Evolutionary conservation across 192 early-diverging fungal genomes (phyloP).

Genomic region (Gorgonomyces haynaldii): DNA sequence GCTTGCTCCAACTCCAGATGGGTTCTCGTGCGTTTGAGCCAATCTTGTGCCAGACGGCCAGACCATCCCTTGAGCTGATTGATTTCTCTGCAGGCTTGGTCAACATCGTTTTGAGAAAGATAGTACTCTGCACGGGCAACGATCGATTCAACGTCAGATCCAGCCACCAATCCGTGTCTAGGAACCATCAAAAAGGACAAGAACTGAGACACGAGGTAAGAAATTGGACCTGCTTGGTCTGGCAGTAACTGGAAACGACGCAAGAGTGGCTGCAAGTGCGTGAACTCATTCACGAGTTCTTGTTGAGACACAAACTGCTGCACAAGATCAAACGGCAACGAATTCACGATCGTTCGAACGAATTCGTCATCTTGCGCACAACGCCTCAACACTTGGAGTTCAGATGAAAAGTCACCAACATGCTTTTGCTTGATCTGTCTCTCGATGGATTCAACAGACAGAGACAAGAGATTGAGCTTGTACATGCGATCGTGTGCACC

Average conservation of each 20-base stretch:
- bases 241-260: conserved; percentile 74
- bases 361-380: conserved; percentile 44
- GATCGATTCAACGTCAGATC: conserved; percentile 75
- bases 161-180: conserved; percentile 75
- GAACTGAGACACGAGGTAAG: conserved; percentile 59
- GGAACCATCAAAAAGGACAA: conserved; percentile 69
- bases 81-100: conserved; percentile 75
- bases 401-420: conserved; percentile 55
- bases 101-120: conserved; percentile 67
- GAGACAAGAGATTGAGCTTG: neutral
- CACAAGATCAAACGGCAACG: conserved; percentile 34
- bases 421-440: conserved; percentile 9
- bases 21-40: conserved; percentile 67
- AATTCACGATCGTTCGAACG: conserved; percentile 17
- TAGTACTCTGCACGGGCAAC: conserved; percentile 66
- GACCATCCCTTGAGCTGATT: conserved; percentile 92
- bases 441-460: neutral
- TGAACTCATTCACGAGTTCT: conserved; percentile 39
- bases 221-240: conserved; percentile 72
- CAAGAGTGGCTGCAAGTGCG: conserved; percentile 53
- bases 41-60: conserved; percentile 72
- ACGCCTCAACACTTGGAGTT: conserved; percentile 47
- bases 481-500: conserved; percentile 27
- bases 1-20: conserved; percentile 85
- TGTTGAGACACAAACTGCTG: conserved; percentile 41